Base-by-base conservation (phyloP, 768 basidiomycete genomes). In the Trametes cinnabarina region DNA sequence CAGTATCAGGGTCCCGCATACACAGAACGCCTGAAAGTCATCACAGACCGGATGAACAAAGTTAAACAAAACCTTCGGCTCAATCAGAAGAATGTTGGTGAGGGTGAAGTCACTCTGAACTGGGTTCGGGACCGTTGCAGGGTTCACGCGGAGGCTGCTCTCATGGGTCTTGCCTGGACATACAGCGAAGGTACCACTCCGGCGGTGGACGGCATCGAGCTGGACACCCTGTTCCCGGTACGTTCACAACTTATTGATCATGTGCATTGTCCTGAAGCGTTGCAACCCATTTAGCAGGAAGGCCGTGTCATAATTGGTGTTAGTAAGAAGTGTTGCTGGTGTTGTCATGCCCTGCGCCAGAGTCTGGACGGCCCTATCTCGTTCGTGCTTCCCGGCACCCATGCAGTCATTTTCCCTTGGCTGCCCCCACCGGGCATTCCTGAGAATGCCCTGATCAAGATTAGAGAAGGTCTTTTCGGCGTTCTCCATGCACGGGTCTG, bases 391-490 rank as follows among this genome's bases (percentile, higher is more conserved):
- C 37, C 37, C n/a, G 37, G 37, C 1, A 39, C 37, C n/a, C 37
- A 39, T 39, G 11, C 37, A 1, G 37, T 39, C 3, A 39, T 39
- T 4, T 3, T 1, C 2, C 37, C 37, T 15, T 39, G 37, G 37
- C 37, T 39, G 11, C 37, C 37, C n/a, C 37, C 37, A 5, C n/a
- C 37, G 5, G 37, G 37, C 37, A 15, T 39, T 39, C 37, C 2
- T 39, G 37, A 39, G 15, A 39, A 15, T 1, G n/a, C 17, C 7
- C 37, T 39, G 14, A 3, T 15, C 10, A n/a, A 39, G 14, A 39
- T 39, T 8, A 14, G 37, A n/a, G 37, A 14, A 14, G 1, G 10
- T n/a, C n/a, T 39, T 22, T 5, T 14, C n/a, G 54, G 75, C n/a
- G 5, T 14, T 15, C 37, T 39, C n/a, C 37, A 39, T 39, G 14